Evolutionary conservation across 2,329 filamentous ascomycete genomes (phyloP), one percentile per base, ranked within the genome.

Genomic region (Ophiobolus disseminans): DNA sequence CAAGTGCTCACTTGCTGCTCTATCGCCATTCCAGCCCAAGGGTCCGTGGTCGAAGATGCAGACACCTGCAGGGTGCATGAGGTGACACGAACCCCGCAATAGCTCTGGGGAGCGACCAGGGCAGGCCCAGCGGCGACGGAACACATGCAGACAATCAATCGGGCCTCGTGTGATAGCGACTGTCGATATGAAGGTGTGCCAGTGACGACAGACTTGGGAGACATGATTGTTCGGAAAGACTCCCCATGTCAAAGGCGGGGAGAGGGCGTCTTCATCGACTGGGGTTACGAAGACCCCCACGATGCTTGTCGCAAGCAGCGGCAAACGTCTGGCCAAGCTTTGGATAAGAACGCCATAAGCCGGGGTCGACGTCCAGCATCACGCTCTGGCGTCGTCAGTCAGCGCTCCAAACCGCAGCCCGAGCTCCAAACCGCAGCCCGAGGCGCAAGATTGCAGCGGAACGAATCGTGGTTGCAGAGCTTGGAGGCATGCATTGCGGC

Each of bases 251-350:
- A 14, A 32, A 14, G 30, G 30, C 30, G 30, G 30, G 30, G 30
- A 32, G 16, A 10, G 30, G 10, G 16, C 7, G 30, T 7, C 16
- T 26, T 26, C 23, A 26, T 32, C 30, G n/a, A 13, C 30, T 32
- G 30, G 30, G n/a, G 30, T n/a, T 2, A 32, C 30, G 10, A 26
- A 34, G 40, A 50, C 55, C 53, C 56, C 54, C 51, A 52, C 52
- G 34, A 41, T 44, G 26, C 28, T 31, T 36, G 40, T 57, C 54
- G 53, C 47, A 50, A 55, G 45, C 46, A 48, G 60, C 51, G 47
- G 48, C 44, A 53, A 52, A 47, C 35, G 36, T 43, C 35, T 23
- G 42, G 46, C 35, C 45, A 53, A 48, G 49, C 45, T 51, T 53
- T 55, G 42, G 36, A 14, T 21, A 30, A 47, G 35, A 49, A 34